phyloP scores from a whole-genome alignment of 1,139 yeast genomes.

The Debaryomyces sp. region DNA sequence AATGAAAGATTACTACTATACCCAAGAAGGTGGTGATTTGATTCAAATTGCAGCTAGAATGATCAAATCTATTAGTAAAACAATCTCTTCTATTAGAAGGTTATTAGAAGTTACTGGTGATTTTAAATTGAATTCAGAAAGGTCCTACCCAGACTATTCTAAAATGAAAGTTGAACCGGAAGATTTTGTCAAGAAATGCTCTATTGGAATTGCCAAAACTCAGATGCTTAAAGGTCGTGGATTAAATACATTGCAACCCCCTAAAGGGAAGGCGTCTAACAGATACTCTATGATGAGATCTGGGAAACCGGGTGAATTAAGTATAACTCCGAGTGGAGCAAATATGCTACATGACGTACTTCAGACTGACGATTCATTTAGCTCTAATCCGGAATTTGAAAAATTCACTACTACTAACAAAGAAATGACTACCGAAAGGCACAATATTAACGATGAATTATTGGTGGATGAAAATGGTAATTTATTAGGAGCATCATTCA shows the following conservation, averaged over 20 bases:
- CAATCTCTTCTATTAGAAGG: constrained; percentile 47
- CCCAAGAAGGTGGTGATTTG: constrained; percentile 68
- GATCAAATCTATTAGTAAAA: constrained; percentile 57
- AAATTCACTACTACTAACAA: constrained; percentile 29
- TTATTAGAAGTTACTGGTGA: constrained; percentile 64
- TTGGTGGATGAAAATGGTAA: constrained; percentile 52
- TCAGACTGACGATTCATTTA: constrained; percentile 43
- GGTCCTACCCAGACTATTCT: constrained; percentile 75
- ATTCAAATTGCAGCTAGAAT: constrained; percentile 64
- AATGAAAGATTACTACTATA: constrained; percentile 49
- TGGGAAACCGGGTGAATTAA: constrained; percentile 55
- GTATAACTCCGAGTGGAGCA: constrained; percentile 60
- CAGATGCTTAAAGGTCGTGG: constrained; percentile 35
- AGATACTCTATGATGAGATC: constrained; percentile 66
- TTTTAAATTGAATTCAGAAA: constrained; percentile 63
- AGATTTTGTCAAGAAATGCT: constrained; percentile 62
- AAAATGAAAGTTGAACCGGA: constrained; percentile 60
- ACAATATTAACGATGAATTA: constrained; percentile 43
- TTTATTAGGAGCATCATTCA: constrained; percentile 77
- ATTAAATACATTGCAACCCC: constrained; percentile 19
- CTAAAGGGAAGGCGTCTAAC: constrained; percentile 24
- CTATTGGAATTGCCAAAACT: constrained; percentile 59
- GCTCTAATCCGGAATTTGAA: constrained; percentile 41
- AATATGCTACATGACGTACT: constrained; percentile 53
- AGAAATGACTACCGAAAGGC: constrained; percentile 15